Evolutionary conservation across 2,329 filamentous ascomycete genomes (phyloP), one percentile per base, ranked within the genome.

Genomic region (Periconia digitata): DNA sequence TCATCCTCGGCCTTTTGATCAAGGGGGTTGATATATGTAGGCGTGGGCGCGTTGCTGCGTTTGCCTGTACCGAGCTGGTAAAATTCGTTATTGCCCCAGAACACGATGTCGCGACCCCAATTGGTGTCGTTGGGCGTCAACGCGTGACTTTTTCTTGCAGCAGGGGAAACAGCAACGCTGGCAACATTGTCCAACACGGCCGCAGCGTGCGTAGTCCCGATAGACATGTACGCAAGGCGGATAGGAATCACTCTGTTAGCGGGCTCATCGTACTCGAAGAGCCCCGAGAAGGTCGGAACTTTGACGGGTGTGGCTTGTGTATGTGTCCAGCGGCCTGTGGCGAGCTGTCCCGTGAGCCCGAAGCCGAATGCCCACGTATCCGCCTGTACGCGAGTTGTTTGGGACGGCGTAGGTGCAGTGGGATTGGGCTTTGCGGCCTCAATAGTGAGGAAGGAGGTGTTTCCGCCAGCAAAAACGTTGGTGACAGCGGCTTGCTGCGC

Each of bases 61-160:
- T 88, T 95, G 22, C 94, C 92, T 0, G 88, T 96, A 12, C 94
- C 94, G 21, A 99, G 82, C 73, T 99, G 94, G 71, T 88, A 96
- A 67, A 86, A 83, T 74, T 97, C 92, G 63, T 97, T 99, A 44
- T 90, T 90, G 53, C 94, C 94, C 90, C 92, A 99, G 78, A 90
- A 95, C 1, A 97, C 70, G 23, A 92, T 85, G 67, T 97, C 94
- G 4, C 87, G 85, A 41, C 94, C 94, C 83, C 86, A 96, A 67
- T 94, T 92, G 1, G 85, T 90, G 62, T 91, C 87, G 56, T 89
- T 87, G 35, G 82, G 75, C 1, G 66, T 67, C n/a, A 63, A 51
- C n/a, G 27, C 10, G 8, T 12, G 12, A 13, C 53, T 52, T 13
- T 43, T 53, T 32, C 27, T 15, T 60, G 52, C 71, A 45, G 66